These are phyloP conservation scores for Monosporascus sp. DNA, from an alignment of 2,329 filamentous ascomycete species.

Conservation along the genomic window DNA sequence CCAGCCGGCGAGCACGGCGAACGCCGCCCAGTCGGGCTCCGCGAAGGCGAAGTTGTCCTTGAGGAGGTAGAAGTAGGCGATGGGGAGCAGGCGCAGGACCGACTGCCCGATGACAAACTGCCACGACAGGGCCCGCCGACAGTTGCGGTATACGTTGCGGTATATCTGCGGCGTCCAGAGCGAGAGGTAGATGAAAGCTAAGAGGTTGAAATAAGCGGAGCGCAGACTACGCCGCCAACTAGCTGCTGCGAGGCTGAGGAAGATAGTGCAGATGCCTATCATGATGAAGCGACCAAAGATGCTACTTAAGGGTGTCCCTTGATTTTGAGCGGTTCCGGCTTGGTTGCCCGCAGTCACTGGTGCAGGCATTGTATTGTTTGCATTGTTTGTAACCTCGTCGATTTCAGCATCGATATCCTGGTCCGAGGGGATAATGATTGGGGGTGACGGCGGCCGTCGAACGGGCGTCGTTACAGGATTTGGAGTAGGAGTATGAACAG, in stretches of 20 bases:
- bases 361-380: conserved; percentile 22
- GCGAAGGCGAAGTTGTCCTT: conserved; percentile 78
- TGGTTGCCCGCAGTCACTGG: conserved; percentile 24
- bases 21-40: conserved; percentile 59
- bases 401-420: conserved; percentile 61
- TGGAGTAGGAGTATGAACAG: conserved; percentile 12
- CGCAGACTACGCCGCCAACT: conserved; percentile 56
- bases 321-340: conserved; percentile 21
- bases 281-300: conserved; percentile 55
- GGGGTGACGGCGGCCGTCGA: conserved; percentile 28
- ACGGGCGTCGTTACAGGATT: conserved; percentile 15
- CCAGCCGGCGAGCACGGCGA: conserved; percentile 66
- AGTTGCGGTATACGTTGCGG: conserved; percentile 86
- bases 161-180: conserved; percentile 91
- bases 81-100: conserved; percentile 68
- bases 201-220: conserved; percentile 52
- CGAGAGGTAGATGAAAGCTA: conserved; percentile 75
- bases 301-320: conserved; percentile 42
- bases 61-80: conserved; percentile 80
- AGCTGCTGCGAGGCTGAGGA: conserved; percentile 54
- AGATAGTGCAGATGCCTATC: conserved; percentile 48
- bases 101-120: conserved; percentile 85
- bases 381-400: conserved; percentile 31
- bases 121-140: conserved; percentile 85
- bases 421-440: conserved; percentile 58